Evolutionary conservation across 805 yeast genomes (phyloP).

Genomic region (Candida multigemmis): DNA sequence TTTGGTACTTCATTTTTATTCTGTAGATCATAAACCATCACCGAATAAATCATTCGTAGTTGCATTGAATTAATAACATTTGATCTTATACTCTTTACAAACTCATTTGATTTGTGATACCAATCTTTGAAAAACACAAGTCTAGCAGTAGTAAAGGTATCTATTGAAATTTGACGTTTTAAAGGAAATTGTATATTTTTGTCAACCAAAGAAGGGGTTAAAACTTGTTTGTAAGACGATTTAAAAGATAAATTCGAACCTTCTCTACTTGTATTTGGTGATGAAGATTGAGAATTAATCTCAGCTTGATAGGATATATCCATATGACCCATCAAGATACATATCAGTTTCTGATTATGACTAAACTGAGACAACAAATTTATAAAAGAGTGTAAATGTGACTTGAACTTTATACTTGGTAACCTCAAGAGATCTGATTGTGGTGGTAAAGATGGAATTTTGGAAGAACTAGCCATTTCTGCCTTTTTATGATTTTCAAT

Average conservation of each 20-base stretch:
- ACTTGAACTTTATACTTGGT: slow-evolving; percentile 19
- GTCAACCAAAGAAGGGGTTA: slow-evolving; percentile 1
- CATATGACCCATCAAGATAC: slow-evolving; percentile 20
- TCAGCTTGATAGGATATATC: slow-evolving; percentile 15
- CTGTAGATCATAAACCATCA: slow-evolving; percentile 6
- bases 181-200: not conserved
- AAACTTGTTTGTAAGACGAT: not conserved
- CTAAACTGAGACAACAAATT: slow-evolving; percentile 15
- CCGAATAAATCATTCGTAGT: slow-evolving; percentile 9
- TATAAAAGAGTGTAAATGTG: slow-evolving; percentile 18
- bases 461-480: slow-evolving; percentile 13
- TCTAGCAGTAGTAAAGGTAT: slow-evolving; percentile 13
- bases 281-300: not conserved
- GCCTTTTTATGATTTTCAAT: slow-evolving; percentile 11
- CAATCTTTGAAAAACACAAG: slow-evolving; percentile 27
- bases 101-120: slow-evolving; percentile 14
- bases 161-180: slow-evolving; percentile 4
- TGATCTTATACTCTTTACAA: too few species aligned
- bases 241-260: not conserved
- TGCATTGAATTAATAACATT: slow-evolving; percentile 3
- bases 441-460: slow-evolving; percentile 18
- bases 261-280: too few species aligned
- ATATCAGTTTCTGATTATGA: slow-evolving; percentile 13
- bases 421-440: slow-evolving; percentile 16
- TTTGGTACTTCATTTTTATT: too few species aligned